Evolutionary conservation across 1,284 basidiomycete species (phyloP).

Genomic region (Heterobasidion occidentale): DNA sequence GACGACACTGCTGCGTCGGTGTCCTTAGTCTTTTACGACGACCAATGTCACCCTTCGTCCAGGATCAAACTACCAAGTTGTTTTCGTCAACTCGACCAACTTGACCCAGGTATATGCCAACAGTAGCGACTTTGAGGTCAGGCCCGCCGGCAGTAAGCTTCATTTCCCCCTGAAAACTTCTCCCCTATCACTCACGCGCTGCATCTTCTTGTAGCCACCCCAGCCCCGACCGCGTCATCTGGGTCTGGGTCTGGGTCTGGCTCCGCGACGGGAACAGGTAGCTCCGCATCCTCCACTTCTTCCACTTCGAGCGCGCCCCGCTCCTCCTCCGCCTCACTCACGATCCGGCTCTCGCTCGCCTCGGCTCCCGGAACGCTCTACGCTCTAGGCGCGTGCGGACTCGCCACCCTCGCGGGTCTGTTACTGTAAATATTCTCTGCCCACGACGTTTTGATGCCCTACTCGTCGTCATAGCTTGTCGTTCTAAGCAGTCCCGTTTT

Average conservation of each 20-base stretch:
- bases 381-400: neutral
- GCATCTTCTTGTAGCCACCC: neutral
- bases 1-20: neutral
- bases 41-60: constrained; percentile 29
- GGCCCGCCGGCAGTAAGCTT: constrained; percentile 27
- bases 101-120: constrained; percentile 30
- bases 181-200: neutral
- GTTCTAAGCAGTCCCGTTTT: too few species aligned
- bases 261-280: neutral
- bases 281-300: neutral
- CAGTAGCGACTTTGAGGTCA: constrained; percentile 31
- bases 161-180: neutral
- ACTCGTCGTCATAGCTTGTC: too few species aligned
- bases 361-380: neutral
- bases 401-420: neutral
- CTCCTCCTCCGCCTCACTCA: constrained; percentile 1
- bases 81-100: constrained; percentile 37
- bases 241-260: neutral
- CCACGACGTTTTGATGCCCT: too few species aligned
- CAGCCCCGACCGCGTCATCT: neutral
- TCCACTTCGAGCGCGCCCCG: neutral
- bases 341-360: neutral
- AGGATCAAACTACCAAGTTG: constrained; percentile 30
- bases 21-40: constrained; percentile 17
- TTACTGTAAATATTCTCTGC: neutral